Evolutionary conservation across 2,329 filamentous ascomycete species (phyloP).

Genomic region (Harringtonia aguacate): DNA sequence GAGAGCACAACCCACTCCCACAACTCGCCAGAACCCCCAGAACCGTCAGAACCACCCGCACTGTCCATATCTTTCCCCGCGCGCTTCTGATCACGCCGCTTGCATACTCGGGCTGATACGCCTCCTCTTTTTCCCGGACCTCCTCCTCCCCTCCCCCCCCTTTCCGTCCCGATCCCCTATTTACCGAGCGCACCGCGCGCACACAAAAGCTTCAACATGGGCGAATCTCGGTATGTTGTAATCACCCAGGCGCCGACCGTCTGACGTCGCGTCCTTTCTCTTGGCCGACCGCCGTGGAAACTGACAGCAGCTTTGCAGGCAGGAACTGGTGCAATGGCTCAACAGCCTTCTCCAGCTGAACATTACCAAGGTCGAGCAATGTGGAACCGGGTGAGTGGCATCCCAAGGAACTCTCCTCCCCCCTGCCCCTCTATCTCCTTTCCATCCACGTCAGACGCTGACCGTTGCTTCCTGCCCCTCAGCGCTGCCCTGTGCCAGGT

Average conservation of each 20-base stretch:
- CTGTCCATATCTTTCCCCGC: too few relatives aligned
- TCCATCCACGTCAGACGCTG: neutral
- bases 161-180: too few relatives aligned
- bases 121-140: too few relatives aligned
- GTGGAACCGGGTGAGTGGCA: conserved; percentile 76
- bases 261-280: neutral
- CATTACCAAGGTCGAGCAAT: conserved; percentile 94
- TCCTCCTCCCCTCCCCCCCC: too few relatives aligned
- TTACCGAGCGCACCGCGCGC: too few relatives aligned
- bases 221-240: too few relatives aligned
- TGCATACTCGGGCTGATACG: too few relatives aligned
- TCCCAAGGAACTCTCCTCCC: conserved; percentile 22
- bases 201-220: too few relatives aligned
- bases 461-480: conserved; percentile 5
- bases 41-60: too few relatives aligned
- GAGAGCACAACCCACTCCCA: too few relatives aligned
- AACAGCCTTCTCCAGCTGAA: conserved; percentile 98
- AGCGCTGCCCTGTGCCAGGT: conserved; percentile 95
- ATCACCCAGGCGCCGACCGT: neutral
- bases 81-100: too few relatives aligned
- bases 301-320: conserved; percentile 42
- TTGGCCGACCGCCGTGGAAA: neutral
- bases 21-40: too few relatives aligned
- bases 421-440: conserved; percentile 11
- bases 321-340: conserved; percentile 92